These are phyloP conservation scores for Penicillium canariense DNA, from an alignment of 495 filamentous ascomycete genomes.

Conservation along the genomic window DNA sequence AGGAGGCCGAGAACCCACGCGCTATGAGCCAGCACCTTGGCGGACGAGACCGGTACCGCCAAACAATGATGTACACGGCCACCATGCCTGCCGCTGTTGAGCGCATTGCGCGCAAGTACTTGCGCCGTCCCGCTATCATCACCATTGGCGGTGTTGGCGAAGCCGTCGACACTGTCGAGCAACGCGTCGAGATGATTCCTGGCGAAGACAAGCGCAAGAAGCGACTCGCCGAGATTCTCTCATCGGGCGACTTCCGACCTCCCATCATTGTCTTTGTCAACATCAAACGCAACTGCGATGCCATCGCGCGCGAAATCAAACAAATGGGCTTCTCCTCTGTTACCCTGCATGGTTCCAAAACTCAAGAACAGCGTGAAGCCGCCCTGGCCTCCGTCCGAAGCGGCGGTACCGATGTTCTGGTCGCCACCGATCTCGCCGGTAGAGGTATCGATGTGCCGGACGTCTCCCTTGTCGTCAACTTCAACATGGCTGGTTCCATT, in stretches of 20 bases:
- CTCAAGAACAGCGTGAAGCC: constrained; percentile 95
- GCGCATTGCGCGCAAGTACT: constrained; percentile 93
- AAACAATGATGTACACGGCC: constrained; percentile 99
- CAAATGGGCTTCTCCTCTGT: constrained; percentile 88
- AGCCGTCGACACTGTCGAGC: constrained; percentile 98
- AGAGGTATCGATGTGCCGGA: constrained; percentile 98
- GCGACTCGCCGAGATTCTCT: constrained; percentile 85
- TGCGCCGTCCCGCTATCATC: constrained; percentile 89
- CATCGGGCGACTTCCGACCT: constrained; percentile 78
- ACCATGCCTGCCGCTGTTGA: constrained; percentile 96
- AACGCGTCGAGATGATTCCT: constrained; percentile 87
- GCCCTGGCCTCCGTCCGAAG: constrained; percentile 82
- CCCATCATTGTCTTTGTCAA: constrained; percentile 99
- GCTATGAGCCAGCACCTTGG: constrained; percentile 82
- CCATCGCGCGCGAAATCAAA: constrained; percentile 92
- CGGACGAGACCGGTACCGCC: constrained; percentile 84
- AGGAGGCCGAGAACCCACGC: constrained; percentile 84
- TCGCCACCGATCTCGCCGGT: constrained; percentile 94
- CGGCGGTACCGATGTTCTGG: constrained; percentile 81
- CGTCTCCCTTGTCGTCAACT: constrained; percentile 93
- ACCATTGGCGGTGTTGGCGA: constrained; percentile 94
- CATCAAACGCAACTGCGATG: constrained; percentile 99
- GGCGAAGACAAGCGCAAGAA: constrained; percentile 99
- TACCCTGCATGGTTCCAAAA: constrained; percentile 92
- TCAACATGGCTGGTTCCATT: constrained; percentile 95